Percentiles rank a stretch among this genome's conserved stretches.
Conservation (phyloP, 1,284 basidiomycete species). For the Ceratobasidium sp. region DNA sequence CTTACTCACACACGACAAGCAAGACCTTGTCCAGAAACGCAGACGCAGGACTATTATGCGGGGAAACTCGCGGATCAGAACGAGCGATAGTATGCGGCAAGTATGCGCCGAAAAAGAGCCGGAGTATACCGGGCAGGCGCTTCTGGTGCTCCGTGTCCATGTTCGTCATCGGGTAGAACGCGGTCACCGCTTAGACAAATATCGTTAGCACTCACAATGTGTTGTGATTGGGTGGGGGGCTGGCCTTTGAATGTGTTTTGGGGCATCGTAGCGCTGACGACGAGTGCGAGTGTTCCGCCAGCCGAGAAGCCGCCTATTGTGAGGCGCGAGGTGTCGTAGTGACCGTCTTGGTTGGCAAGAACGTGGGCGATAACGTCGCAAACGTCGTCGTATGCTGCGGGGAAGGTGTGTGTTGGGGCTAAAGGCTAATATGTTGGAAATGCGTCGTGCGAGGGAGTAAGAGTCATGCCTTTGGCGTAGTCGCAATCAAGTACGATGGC, state of each 20-base stretch:
- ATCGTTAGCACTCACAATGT: neutral
- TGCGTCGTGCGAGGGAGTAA: neutral
- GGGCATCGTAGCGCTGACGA: slow-evolving; percentile 26
- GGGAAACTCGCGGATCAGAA: slow-evolving; percentile 33
- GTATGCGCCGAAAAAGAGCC: neutral
- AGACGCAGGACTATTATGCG: slow-evolving; percentile 14
- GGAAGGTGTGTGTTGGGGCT: slow-evolving; percentile 39
- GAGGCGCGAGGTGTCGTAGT: slow-evolving; percentile 31
- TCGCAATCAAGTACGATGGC: slow-evolving; percentile 36
- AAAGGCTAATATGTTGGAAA: neutral
- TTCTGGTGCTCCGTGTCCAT: neutral
- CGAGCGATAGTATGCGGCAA: neutral
- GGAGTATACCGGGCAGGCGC: neutral
- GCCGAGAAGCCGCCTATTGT: slow-evolving; percentile 40
- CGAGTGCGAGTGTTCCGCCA: slow-evolving; percentile 43
- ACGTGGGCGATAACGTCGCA: slow-evolving; percentile 12
- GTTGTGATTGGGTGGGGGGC: neutral
- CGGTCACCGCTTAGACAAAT: slow-evolving; percentile 16
- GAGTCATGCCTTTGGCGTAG: slow-evolving; percentile 31
- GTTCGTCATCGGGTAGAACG: slow-evolving; percentile 40
- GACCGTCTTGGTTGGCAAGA: slow-evolving; percentile 32
- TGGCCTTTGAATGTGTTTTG: slow-evolving; percentile 24
- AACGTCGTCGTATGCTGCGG: slow-evolving; percentile 37
- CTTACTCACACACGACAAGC: slow-evolving; percentile 22
- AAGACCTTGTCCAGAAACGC: slow-evolving; percentile 29